phyloP scores from a whole-genome alignment of 2,329 filamentous ascomycete genomes.

The Penicillium sp. region DNA sequence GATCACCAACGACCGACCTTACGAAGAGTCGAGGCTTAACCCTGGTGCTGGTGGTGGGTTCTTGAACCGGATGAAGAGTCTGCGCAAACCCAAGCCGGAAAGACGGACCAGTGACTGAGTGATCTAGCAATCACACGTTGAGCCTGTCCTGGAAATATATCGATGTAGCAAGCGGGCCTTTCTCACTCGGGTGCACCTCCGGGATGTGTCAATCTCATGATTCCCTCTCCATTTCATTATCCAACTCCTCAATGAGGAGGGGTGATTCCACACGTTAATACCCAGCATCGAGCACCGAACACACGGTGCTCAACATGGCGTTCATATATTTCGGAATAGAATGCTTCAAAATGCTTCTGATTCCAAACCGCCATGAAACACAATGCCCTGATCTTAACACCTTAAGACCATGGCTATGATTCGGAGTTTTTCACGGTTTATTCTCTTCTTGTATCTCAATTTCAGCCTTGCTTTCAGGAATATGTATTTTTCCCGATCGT shows the following conservation, averaged over 20 bases:
- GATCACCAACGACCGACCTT: conserved; percentile 57
- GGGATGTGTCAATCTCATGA: background rate
- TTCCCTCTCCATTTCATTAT: background rate
- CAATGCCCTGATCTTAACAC: background rate
- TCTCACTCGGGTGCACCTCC: background rate
- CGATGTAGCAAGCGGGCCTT: background rate
- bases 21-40: conserved; percentile 45
- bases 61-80: conserved; percentile 75
- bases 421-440: conserved; percentile 4
- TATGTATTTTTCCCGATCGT: conserved; percentile 8
- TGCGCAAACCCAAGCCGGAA: conserved; percentile 58
- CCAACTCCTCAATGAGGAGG: conserved; percentile 7
- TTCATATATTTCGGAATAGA: conserved; percentile 19
- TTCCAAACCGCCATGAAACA: conserved; percentile 2
- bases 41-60: conserved; percentile 62
- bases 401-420: conserved; percentile 1
- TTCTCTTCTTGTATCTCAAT: conserved; percentile 10
- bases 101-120: conserved; percentile 35
- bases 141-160: background rate
- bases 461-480: conserved; percentile 9
- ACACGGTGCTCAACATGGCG: conserved; percentile 22
- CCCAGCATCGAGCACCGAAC: conserved; percentile 24
- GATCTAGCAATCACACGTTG: background rate
- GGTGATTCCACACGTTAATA: conserved; percentile 29
- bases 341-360: conserved; percentile 8